These are phyloP conservation scores for Conringia planisiliqua DNA, from an alignment of 345 rosid species.

Conservation along the genomic window DNA sequence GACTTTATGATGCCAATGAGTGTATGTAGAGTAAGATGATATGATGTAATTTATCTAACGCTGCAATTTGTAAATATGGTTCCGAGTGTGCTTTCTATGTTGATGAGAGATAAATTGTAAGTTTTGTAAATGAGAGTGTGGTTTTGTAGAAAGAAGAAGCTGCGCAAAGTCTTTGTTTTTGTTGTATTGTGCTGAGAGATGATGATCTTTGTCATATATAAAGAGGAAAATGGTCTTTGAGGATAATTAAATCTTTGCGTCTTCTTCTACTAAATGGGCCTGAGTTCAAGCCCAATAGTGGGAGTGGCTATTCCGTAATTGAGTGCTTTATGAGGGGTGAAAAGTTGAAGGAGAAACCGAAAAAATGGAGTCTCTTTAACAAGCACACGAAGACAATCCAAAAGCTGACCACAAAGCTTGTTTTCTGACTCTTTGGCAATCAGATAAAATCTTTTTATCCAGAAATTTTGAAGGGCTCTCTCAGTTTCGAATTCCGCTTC, in stretches of 20 bases:
- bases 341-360: constrained; percentile 12
- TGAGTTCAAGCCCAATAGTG: background rate
- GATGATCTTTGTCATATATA: background rate
- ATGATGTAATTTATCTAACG: background rate
- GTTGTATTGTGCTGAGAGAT: constrained; percentile 2
- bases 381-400: constrained; percentile 33
- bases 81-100: background rate
- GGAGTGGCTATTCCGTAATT: constrained; percentile 11
- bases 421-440: constrained; percentile 5
- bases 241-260: too few relatives aligned
- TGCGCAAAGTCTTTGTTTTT: background rate
- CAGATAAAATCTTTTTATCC: constrained; percentile 26
- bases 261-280: background rate
- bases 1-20: constrained; percentile 13
- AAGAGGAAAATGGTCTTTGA: background rate
- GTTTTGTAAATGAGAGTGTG: constrained; percentile 21
- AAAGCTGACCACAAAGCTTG: constrained; percentile 31
- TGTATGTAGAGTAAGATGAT: constrained; percentile 8
- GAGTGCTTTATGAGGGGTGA: background rate
- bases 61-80: constrained; percentile 7
- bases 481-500: background rate
- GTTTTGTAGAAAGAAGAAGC: background rate
- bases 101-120: constrained; percentile 5
- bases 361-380: constrained; percentile 6
- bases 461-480: background rate